These are phyloP conservation scores for Penicillium nordicum DNA, from an alignment of 2,329 filamentous ascomycete species.

Conservation along the genomic window DNA sequence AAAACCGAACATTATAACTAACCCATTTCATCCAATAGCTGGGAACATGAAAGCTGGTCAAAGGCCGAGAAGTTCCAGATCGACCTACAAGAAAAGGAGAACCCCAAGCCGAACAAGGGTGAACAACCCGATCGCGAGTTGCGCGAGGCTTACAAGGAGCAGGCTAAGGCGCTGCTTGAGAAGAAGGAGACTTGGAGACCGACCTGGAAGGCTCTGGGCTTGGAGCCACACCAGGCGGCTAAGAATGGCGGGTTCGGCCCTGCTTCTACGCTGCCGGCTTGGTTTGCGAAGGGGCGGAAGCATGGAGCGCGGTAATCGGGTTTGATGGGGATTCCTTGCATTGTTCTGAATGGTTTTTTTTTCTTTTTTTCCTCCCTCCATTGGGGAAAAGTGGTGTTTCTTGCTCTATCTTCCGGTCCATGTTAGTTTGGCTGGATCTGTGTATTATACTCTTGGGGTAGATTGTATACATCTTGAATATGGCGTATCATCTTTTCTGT, in stretches of 20 bases:
- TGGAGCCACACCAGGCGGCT: constrained; percentile 29
- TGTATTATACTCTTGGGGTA: constrained; percentile 14
- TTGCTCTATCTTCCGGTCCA: constrained; percentile 14
- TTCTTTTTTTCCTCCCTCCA: neutral
- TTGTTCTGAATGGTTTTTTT: constrained; percentile 13
- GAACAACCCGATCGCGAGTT: constrained; percentile 17
- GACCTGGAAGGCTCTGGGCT: constrained; percentile 45
- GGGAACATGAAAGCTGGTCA: constrained; percentile 61
- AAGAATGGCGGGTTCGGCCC: constrained; percentile 7
- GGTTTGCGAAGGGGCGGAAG: constrained; percentile 10
- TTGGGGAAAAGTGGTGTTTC: constrained; percentile 16
- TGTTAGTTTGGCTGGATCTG: constrained; percentile 9
- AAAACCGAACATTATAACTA: constrained; percentile 2
- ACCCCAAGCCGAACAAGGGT: constrained; percentile 33
- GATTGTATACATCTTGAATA: constrained; percentile 11
- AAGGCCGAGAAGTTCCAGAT: constrained; percentile 46
- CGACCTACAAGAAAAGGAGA: constrained; percentile 33
- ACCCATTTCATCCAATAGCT: constrained; percentile 37
- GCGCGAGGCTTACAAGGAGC: constrained; percentile 51
- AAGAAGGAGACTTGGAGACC: constrained; percentile 61
- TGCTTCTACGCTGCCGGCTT: constrained; percentile 5
- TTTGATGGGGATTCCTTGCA: constrained; percentile 8
- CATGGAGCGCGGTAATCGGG: constrained; percentile 8
- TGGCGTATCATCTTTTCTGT: constrained; percentile 5
- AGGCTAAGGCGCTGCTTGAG: constrained; percentile 61